phyloP scores from a whole-genome alignment of 2,329 filamentous ascomycete species.

The Ciborinia camelliae region DNA sequence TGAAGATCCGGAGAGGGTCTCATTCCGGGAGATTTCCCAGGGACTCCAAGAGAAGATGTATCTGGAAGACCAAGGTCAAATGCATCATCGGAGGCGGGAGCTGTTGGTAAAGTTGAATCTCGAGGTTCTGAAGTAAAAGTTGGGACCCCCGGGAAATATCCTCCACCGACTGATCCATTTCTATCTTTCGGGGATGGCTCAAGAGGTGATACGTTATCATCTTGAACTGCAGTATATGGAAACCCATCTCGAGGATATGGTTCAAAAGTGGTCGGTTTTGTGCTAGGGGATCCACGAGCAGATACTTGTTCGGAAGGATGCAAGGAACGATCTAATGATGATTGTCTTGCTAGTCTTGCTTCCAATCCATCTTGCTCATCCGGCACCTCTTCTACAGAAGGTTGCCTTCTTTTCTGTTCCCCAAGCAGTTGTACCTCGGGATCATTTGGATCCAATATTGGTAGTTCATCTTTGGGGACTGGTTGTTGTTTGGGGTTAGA shows the following conservation, averaged over 20 bases:
- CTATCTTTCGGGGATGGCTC: slow-evolving; percentile 44
- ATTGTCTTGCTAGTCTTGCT: slow-evolving; percentile 44
- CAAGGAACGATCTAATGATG: slow-evolving; percentile 48
- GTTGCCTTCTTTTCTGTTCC: slow-evolving; percentile 39
- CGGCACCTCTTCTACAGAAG: slow-evolving; percentile 54
- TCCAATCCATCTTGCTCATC: slow-evolving; percentile 53
- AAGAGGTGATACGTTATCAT: slow-evolving; percentile 50
- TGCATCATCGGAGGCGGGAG: slow-evolving; percentile 31
- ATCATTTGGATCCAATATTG: slow-evolving; percentile 58
- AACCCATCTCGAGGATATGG: slow-evolving; percentile 36
- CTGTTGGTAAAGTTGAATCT: slow-evolving; percentile 31
- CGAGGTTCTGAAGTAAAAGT: slow-evolving; percentile 34
- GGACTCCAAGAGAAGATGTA: slow-evolving; percentile 27
- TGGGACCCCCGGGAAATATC: slow-evolving; percentile 55
- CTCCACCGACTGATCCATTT: slow-evolving; percentile 50
- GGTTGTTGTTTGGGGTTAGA: slow-evolving; percentile 71
- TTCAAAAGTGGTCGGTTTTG: slow-evolving; percentile 35
- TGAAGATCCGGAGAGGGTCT: slow-evolving; percentile 33
- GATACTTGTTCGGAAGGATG: slow-evolving; percentile 41
- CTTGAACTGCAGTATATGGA: slow-evolving; percentile 35
- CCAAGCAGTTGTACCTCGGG: slow-evolving; percentile 58
- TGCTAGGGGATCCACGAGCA: slow-evolving; percentile 30
- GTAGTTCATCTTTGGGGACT: slow-evolving; percentile 44
- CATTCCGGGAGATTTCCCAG: slow-evolving; percentile 27
- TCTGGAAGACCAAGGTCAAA: slow-evolving; percentile 32